phyloP scores from a whole-genome alignment of 1,284 basidiomycete species.

The Schizophyllum commune region DNA sequence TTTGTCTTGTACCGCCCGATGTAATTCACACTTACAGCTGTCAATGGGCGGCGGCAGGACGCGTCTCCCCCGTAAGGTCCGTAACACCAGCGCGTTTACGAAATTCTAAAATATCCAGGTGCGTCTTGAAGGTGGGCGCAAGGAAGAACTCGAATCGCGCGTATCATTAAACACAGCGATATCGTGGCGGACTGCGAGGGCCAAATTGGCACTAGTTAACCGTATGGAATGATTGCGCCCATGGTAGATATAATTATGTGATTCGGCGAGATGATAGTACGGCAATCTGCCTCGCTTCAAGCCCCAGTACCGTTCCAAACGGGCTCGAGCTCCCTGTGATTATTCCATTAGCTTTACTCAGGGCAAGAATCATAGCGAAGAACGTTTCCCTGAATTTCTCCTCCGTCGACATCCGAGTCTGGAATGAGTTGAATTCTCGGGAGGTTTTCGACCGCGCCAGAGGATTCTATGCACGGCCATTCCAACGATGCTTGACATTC shows the following conservation, averaged over 20 bases:
- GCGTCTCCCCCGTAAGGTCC: background rate
- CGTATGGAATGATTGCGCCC: background rate
- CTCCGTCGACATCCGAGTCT: background rate
- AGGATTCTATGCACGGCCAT: no score
- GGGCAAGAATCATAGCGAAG: background rate
- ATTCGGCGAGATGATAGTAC: background rate
- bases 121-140: background rate
- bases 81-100: background rate
- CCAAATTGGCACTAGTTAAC: background rate
- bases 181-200: background rate
- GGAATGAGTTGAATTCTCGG: no score
- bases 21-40: background rate
- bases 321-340: background rate
- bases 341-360: background rate
- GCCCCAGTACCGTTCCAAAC: background rate
- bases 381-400: background rate
- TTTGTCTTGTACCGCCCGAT: no score
- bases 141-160: background rate
- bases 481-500: no score
- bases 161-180: background rate
- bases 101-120: background rate
- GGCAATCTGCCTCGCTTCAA: background rate
- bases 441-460: no score
- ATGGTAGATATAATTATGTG: background rate
- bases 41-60: background rate